Conservation (phyloP, 257 asterid genomes). For the Solanum chilense region DNA sequence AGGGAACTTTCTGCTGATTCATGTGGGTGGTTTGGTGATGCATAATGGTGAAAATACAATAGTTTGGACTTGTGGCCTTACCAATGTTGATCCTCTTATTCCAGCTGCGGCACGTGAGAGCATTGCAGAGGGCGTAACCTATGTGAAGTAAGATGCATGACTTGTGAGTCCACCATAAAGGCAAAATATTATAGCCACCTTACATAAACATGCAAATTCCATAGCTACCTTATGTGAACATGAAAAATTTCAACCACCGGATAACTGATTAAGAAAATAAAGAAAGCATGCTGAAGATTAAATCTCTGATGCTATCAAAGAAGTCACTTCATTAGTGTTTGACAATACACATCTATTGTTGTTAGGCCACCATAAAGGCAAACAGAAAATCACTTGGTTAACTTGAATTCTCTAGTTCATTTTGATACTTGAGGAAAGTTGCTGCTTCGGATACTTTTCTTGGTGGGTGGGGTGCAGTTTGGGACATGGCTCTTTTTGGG, state of each 20-base stretch:
- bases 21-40: not conserved
- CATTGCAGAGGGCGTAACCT: constrained; percentile 96
- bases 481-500: too few relatives aligned
- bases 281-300: not conserved
- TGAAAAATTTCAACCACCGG: not conserved
- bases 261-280: not conserved
- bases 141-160: constrained; percentile 7
- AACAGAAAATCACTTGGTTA: not conserved
- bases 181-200: not conserved
- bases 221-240: not conserved
- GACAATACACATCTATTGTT: not conserved
- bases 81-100: constrained; percentile 95
- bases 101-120: constrained; percentile 97
- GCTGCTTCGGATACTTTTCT: too few relatives aligned
- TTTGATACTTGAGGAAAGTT: not conserved
- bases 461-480: too few relatives aligned
- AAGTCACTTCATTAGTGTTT: not conserved
- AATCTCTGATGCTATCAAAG: not conserved
- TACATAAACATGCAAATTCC: not conserved
- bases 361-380: not conserved
- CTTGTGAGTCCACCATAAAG: not conserved
- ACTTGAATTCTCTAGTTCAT: not conserved
- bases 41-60: not conserved
- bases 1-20: not conserved
- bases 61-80: constrained; percentile 11